Evolutionary conservation across 805 yeast species (phyloP).

Genomic region (Lipomyces mesembrius): DNA sequence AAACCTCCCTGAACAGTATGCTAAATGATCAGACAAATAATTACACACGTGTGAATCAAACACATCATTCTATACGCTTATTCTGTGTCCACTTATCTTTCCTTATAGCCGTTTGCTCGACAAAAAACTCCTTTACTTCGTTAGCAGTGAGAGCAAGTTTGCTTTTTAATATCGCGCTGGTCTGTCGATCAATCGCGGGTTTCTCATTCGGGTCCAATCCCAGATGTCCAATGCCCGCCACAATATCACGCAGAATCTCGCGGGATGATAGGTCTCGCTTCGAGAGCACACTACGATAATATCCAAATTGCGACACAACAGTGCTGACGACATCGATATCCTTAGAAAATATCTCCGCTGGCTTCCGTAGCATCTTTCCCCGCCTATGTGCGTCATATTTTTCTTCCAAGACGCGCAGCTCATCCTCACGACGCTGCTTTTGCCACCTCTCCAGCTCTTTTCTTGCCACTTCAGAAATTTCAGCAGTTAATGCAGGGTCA

Average conservation of each 20-base stretch:
- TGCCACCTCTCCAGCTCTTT: not conserved
- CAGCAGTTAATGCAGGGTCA: slow-evolving; percentile 6
- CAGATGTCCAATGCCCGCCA: not conserved
- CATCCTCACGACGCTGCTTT: not conserved
- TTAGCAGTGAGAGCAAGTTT: not conserved
- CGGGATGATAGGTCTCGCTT: not conserved
- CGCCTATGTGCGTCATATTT: not conserved
- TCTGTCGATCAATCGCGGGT: slow-evolving; percentile 1
- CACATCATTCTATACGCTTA: not conserved
- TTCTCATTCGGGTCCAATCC: slow-evolving; percentile 5
- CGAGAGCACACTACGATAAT: not conserved
- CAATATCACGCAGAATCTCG: not conserved
- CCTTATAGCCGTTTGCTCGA: not conserved
- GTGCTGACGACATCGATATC: not conserved
- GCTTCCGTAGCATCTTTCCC: not conserved
- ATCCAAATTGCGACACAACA: slow-evolving; percentile 4
- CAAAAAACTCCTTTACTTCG: not conserved
- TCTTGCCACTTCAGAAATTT: slow-evolving; percentile 11
- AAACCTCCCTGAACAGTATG: not conserved
- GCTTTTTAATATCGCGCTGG: not conserved
- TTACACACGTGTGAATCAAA: not conserved
- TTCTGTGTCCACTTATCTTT: not conserved
- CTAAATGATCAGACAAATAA: not conserved
- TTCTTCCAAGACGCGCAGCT: not conserved
- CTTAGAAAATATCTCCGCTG: not conserved